Percentiles rank a stretch among this genome's conserved stretches.
Conservation (phyloP, 257 asterid species). For the Scutellaria minor region DNA sequence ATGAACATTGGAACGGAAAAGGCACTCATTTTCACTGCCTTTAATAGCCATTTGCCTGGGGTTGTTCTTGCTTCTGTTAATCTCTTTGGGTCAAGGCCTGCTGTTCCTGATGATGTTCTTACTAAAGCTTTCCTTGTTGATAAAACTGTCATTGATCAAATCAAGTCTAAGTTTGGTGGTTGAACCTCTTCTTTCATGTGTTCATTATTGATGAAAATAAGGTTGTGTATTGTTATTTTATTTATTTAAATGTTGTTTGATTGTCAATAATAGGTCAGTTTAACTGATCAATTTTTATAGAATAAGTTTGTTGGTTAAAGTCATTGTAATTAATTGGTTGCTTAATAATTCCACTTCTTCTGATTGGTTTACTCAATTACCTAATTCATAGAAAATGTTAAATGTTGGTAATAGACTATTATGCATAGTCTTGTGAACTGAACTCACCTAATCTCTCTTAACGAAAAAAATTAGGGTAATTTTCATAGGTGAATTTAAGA, state of each 20-base stretch:
- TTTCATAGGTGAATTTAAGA: too few species aligned
- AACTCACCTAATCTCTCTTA: too few species aligned
- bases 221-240: neutral
- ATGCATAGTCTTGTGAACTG: too few species aligned
- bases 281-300: neutral
- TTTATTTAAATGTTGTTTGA: neutral
- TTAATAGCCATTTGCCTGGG: constrained; percentile 71
- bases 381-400: too few species aligned
- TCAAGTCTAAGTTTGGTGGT: constrained; percentile 53
- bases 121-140: constrained; percentile 56
- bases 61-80: constrained; percentile 30
- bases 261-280: too few species aligned
- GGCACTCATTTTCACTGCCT: constrained; percentile 53
- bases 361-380: constrained; percentile 5
- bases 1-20: constrained; percentile 57
- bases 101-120: constrained; percentile 58
- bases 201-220: neutral
- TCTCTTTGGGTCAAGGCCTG: constrained; percentile 57
- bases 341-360: neutral
- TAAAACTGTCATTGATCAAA: constrained; percentile 42
- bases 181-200: neutral
- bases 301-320: constrained; percentile 20
- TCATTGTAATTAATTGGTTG: constrained; percentile 12
- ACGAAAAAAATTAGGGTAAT: too few species aligned
- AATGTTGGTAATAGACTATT: too few species aligned